A percentile compares a stretch with the other conserved stretches of the same genome.
Conservation (phyloP, 768 basidiomycete species). For the Boletus pseudo-olivaceus region DNA sequence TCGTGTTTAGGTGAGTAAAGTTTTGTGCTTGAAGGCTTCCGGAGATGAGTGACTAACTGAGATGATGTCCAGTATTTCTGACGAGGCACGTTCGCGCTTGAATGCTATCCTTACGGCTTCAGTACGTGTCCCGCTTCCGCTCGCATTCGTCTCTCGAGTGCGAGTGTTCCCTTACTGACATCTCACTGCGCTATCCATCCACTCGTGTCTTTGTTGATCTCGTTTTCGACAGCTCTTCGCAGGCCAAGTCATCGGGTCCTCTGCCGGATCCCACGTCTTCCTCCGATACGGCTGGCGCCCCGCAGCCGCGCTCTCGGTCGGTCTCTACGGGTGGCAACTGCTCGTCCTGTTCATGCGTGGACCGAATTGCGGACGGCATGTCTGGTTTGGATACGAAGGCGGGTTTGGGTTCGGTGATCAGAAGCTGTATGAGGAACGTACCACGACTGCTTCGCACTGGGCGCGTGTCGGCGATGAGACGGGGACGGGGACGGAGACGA, state of each 20-base stretch:
- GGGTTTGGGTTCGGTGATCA: slow-evolving; percentile 30
- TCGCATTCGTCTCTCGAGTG: background rate
- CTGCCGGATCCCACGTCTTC: slow-evolving; percentile 40
- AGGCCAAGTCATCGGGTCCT: slow-evolving; percentile 44
- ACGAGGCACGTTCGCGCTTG: slow-evolving; percentile 27
- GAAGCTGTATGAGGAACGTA: background rate
- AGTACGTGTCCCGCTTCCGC: slow-evolving; percentile 13
- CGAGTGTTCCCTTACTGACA: background rate
- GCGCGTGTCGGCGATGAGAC: background rate
- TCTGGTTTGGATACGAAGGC: slow-evolving; percentile 66
- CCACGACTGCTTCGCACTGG: background rate
- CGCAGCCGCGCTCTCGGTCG: slow-evolving; percentile 32
- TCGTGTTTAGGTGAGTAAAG: slow-evolving; percentile 23
- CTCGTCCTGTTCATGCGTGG: slow-evolving; percentile 37
- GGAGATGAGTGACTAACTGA: background rate
- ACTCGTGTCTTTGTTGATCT: background rate
- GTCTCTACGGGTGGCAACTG: slow-evolving; percentile 33
- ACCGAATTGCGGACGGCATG: slow-evolving; percentile 32
- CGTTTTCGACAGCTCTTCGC: slow-evolving; percentile 22
- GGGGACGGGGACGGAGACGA: background rate
- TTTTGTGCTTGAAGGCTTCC: background rate
- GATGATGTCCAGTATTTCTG: slow-evolving; percentile 21
- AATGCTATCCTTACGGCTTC: slow-evolving; percentile 29
- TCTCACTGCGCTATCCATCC: background rate
- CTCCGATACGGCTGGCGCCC: slow-evolving; percentile 39